phyloP scores from a whole-genome alignment of 257 asterid species.

The Nicotiana attenuata region DNA sequence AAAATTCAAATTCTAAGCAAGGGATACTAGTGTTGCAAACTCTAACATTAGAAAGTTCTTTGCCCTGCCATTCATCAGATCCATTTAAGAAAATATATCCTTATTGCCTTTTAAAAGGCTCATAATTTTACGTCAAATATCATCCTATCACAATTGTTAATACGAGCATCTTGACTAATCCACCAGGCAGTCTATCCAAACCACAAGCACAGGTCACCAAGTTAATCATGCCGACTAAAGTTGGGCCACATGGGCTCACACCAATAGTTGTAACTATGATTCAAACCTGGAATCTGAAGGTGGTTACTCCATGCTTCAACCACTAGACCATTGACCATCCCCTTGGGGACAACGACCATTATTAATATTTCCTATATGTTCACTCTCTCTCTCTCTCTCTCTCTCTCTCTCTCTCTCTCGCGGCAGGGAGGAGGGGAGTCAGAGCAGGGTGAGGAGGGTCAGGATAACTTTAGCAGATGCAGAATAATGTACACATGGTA shows the following conservation, averaged over 20 bases:
- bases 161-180: background rate
- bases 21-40: background rate
- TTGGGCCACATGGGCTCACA: background rate
- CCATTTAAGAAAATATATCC: background rate
- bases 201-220: conserved; percentile 3
- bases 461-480: background rate
- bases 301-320: background rate
- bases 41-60: background rate
- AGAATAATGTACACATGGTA: background rate
- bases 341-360: background rate
- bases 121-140: background rate
- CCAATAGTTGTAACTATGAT: background rate
- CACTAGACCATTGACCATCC: background rate
- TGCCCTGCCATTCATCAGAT: background rate
- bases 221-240: background rate
- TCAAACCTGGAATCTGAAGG: background rate
- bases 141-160: background rate
- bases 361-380: background rate
- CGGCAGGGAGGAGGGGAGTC: background rate
- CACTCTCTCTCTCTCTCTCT: background rate
- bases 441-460: background rate
- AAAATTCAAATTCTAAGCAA: background rate
- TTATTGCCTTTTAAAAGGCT: background rate
- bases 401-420: background rate
- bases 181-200: background rate